Base-by-base conservation (phyloP, 108 stramenopile genomes). In the Nitzschia putrida region DNA sequence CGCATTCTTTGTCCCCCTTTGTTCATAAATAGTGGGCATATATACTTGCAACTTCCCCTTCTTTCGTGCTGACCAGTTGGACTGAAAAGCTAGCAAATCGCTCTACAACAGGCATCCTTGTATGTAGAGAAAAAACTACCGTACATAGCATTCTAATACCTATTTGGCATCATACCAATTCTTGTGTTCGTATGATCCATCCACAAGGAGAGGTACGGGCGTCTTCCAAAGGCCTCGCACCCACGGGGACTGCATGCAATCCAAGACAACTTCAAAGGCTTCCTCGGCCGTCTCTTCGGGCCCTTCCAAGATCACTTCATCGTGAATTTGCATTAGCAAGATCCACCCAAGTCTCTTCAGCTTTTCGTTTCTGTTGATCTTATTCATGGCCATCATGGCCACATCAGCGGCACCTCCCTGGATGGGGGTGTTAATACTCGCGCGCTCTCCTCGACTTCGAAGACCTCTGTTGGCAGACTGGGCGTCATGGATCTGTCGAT, bases 121-220 rank as follows among this genome's bases (percentile, higher is more conserved):
- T n/a, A n/a, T 34, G 3, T 34, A 34, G 29, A 34, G 29, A 34
- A 34, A 34, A 34, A 34, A 34, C 3, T 34, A 24, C 13, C 18
- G 43, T 64, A 16, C n/a, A 49, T 16, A 18, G 47, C 47, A 49
- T 49, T 18, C 47, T 49, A 49, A 16, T 18, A 6, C 2, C 61
- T 90, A 99, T 79, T 99, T 99, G 3, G 97, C 99, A 70, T 99
- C 97, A 69, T 99, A 99, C 99, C 99, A 99, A 72, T 88, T 96
- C 25, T 89, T 80, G 72, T 97, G 91, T 10, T 69, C 81, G 47
- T 57, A 89, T 8, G 91, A 88, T 57, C 97, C 97, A 77, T 99
- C 99, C 12, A 98, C 99, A 2, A 94, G 71, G 42, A 99, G 72
- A 10, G 97, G 95, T 5, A 99, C 98, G 44, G 79, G 56, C 2